Percentiles rank a stretch among this genome's conserved stretches.
phyloP scores from a whole-genome alignment of 345 rosid genomes.

The Syzygium grande region DNA sequence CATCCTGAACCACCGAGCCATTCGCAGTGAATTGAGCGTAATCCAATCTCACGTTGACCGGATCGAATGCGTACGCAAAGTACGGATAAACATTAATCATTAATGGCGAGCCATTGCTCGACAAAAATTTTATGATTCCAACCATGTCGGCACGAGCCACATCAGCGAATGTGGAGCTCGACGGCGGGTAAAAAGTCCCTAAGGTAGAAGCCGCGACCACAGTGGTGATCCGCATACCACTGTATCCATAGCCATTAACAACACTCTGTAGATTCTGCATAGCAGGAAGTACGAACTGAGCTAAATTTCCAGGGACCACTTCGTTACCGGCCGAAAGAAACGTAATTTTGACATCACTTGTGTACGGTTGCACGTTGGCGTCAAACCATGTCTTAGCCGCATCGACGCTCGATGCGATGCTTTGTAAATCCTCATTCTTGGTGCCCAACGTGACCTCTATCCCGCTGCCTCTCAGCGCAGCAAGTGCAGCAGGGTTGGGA shows the following conservation, averaged over 20 bases:
- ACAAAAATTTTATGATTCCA: neutral
- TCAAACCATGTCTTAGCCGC: neutral
- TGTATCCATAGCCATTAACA: neutral
- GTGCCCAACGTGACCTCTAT: constrained; percentile 3
- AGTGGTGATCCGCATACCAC: neutral
- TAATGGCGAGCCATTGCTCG: neutral
- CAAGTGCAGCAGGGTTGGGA: neutral
- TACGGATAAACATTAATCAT: constrained; percentile 9
- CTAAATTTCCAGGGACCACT: neutral
- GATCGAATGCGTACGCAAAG: neutral
- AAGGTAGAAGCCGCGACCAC: neutral
- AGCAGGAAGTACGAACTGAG: neutral
- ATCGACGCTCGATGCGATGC: neutral
- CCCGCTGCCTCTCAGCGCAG: neutral
- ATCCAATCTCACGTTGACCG: neutral
- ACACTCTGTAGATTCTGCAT: neutral
- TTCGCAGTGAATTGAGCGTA: neutral
- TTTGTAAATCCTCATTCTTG: neutral
- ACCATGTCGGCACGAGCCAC: neutral
- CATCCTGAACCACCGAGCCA: neutral
- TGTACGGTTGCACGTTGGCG: neutral
- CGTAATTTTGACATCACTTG: neutral
- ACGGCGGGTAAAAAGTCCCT: neutral
- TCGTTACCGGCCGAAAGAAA: constrained; percentile 2
- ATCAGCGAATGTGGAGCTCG: neutral